Base-by-base conservation (phyloP, 1,284 basidiomycete genomes). In the Cyathus pygmaeus region DNA sequence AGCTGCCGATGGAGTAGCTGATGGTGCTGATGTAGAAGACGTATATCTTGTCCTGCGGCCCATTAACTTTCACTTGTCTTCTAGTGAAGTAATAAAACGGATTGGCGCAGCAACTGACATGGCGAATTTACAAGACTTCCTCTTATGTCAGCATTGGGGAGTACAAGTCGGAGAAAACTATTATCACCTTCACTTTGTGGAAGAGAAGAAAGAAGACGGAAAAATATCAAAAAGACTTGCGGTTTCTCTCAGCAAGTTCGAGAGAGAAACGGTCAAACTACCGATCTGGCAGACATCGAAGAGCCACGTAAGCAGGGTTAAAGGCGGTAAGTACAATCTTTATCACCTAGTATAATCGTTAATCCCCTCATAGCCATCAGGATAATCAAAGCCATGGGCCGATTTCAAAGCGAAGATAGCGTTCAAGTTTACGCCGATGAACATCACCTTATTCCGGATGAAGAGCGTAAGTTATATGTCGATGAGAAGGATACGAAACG, bases 231-330 rank as follows among this genome's bases (percentile, higher is more conserved):
- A 47, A 26, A 36, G 19, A 17, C 36, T 56, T 27, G 54, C 39
- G 15, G 29, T 56, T 26, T 44, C 54, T 21, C 29, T 56, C n/a
- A 39, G 31, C 39, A 17, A 30, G n/a, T 42, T 56, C 27, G 39
- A 56, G 24, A n/a, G 11, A 15, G 30, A 9, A 15, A 56, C 54
- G 4, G 29, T 56, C 41, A 56, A 56, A 46, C n/a, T 56, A 15
- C 54, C 54, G 15, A 56, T 56, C 17, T 56, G 54, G 54, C 54
- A 39, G 36, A 56, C 54, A 4, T 41, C 31, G 17, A 27, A 41
- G 15, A 46, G 24, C 17, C 54, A 56, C 24, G 42, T 42, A 11
- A 39, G 46, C 7, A 23, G 54, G 17, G 54, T 47, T 15, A 39
- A 39, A 26, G 42, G 23, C 30, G 54, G 54, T 56, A 47, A 4